These are phyloP conservation scores for Fusarium sp. DNA, from an alignment of 2,329 filamentous ascomycete genomes.

Conservation along the genomic window DNA sequence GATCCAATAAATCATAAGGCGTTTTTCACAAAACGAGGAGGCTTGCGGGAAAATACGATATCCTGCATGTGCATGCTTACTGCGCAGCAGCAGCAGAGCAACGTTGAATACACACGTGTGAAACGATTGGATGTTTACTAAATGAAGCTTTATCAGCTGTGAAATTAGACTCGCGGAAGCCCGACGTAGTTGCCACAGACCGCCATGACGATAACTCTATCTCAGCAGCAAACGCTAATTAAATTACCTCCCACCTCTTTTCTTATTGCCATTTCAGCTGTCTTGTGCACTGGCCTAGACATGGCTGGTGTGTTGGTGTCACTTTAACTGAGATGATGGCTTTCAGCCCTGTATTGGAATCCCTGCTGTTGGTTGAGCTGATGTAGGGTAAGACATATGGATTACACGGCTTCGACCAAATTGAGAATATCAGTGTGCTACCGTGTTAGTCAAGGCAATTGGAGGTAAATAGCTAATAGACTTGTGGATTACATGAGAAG, in stretches of 20 bases:
- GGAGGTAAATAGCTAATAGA: background rate
- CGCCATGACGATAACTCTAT: conserved; percentile 16
- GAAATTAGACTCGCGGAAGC: background rate
- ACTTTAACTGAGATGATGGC: background rate
- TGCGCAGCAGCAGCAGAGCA: background rate
- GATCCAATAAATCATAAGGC: background rate
- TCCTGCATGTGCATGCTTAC: conserved; percentile 1
- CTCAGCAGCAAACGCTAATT: background rate
- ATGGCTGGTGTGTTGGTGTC: conserved; percentile 2
- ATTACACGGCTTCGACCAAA: too few relatives aligned
- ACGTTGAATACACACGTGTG: conserved; percentile 1
- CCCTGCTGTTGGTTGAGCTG: background rate
- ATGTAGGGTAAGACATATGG: conserved; percentile 18
- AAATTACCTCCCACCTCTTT: background rate
- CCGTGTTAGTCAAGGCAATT: background rate
- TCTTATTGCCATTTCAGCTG: background rate
- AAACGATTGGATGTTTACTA: conserved; percentile 8
- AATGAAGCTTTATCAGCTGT: background rate
- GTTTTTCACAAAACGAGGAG: conserved; percentile 4
- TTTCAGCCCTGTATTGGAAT: background rate
- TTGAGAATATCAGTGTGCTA: background rate
- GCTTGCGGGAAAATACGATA: conserved; percentile 13
- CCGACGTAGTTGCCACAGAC: conserved; percentile 3
- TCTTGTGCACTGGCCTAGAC: background rate
- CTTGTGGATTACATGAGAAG: background rate